Conservation (phyloP, 2,329 filamentous ascomycete species). For the Aspergillus brasiliensis region DNA sequence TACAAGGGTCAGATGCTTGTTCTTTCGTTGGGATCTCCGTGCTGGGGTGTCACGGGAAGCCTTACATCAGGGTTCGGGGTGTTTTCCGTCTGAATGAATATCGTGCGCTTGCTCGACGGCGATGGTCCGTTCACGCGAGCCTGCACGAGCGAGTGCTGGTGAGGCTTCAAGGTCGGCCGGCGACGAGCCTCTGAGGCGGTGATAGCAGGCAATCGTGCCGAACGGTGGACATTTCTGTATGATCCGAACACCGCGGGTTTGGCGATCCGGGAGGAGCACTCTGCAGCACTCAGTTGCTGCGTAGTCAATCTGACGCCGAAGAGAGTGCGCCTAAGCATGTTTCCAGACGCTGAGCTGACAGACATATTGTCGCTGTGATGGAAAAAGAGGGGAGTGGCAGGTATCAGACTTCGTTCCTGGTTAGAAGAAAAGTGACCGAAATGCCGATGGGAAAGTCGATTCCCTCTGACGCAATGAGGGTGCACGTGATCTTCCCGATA, state of each 20-base stretch:
- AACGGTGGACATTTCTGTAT: conserved; percentile 47
- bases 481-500: conserved; percentile 26
- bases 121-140: conserved; percentile 42
- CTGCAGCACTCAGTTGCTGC: conserved; percentile 20
- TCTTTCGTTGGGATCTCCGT: neutral
- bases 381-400: neutral
- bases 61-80: conserved; percentile 88
- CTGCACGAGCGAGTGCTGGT: conserved; percentile 42
- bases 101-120: conserved; percentile 63
- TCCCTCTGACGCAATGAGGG: conserved; percentile 36
- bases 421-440: neutral
- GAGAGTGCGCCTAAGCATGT: conserved; percentile 34
- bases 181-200: conserved; percentile 50
- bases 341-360: conserved; percentile 34
- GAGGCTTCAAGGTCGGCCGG: conserved; percentile 49
- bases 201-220: conserved; percentile 49
- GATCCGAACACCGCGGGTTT: conserved; percentile 31
- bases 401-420: neutral
- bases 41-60: neutral
- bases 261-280: conserved; percentile 32
- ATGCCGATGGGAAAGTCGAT: conserved; percentile 1
- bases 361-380: conserved; percentile 30
- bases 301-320: conserved; percentile 25
- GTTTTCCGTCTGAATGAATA: conserved; percentile 96
- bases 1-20: neutral